A percentile compares a stretch with the other conserved stretches of the same genome.
Evolutionary conservation across 345 rosid species (phyloP).

Genomic region (Camelina neglecta): DNA sequence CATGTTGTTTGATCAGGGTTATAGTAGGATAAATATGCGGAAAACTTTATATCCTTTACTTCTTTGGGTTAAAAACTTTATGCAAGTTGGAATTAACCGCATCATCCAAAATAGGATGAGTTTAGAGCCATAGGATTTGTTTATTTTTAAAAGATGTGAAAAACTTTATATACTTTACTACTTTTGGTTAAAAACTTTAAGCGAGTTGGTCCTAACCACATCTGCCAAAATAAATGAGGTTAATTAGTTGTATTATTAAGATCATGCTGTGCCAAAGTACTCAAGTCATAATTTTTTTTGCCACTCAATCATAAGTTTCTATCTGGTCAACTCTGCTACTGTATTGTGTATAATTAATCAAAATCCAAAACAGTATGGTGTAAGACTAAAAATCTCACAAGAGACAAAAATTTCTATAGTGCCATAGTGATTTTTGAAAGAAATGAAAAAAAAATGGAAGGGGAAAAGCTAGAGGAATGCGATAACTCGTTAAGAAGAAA

Average conservation of each 20-base stretch:
- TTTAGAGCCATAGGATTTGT: neutral
- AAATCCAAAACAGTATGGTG: neutral
- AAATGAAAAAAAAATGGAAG: neutral
- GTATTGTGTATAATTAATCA: slow-evolving; percentile 1
- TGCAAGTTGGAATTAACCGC: neutral
- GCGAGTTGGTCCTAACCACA: neutral
- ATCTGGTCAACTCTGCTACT: slow-evolving; percentile 17
- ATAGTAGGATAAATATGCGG: neutral
- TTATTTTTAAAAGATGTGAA: neutral
- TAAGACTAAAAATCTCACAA: neutral
- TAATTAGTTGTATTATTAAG: slow-evolving; percentile 6
- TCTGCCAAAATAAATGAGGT: slow-evolving; percentile 3
- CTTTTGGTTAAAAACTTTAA: neutral
- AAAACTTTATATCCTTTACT: neutral
- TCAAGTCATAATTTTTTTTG: neutral
- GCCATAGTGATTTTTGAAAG: slow-evolving; percentile 12
- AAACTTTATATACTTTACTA: neutral
- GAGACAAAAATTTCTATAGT: neutral
- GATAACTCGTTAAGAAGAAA: slow-evolving; percentile 25
- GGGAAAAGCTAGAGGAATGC: slow-evolving; percentile 12
- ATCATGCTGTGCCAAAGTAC: slow-evolving; percentile 14
- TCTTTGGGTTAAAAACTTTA: neutral
- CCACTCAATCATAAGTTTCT: slow-evolving; percentile 14
- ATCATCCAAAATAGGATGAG: slow-evolving; percentile 9
- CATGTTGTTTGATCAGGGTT: neutral